These are phyloP conservation scores for Geotrichum phurueaensis DNA, from an alignment of 1,139 yeast species.

Conservation along the genomic window DNA sequence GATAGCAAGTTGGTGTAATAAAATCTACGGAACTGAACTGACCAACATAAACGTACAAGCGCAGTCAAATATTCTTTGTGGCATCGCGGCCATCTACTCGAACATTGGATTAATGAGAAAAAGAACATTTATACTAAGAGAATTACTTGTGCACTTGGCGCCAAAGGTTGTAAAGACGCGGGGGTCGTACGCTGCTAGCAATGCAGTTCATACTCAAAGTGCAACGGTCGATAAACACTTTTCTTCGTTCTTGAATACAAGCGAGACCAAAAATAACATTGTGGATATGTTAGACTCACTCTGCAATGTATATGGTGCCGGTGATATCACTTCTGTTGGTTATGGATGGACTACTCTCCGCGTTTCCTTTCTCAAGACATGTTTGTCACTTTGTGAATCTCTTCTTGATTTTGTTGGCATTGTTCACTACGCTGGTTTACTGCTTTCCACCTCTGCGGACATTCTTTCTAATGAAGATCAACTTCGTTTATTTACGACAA, in stretches of 20 bases:
- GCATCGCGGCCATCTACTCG: conserved; percentile 60
- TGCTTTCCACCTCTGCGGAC: conserved; percentile 51
- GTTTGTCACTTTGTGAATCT: conserved; percentile 50
- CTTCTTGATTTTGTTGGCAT: conserved; percentile 45
- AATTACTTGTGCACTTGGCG: conserved; percentile 48
- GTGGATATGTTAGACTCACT: conserved; percentile 31
- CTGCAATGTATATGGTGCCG: conserved; percentile 31
- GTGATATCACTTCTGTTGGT: conserved; percentile 29
- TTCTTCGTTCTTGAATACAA: conserved; percentile 17
- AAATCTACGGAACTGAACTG: conserved; percentile 46
- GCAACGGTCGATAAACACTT: conserved; percentile 5
- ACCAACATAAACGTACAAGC: conserved; percentile 38
- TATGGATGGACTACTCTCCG: conserved; percentile 56
- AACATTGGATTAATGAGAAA: conserved; percentile 61
- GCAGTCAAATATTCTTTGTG: conserved; percentile 48
- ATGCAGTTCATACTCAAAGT: conserved; percentile 21
- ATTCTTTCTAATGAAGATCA: conserved; percentile 50
- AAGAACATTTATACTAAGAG: conserved; percentile 61
- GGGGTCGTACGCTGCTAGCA: conserved; percentile 23
- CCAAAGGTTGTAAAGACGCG: conserved; percentile 38
- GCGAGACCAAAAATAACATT: conserved; percentile 23
- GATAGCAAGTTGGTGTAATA: conserved; percentile 36
- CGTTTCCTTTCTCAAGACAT: conserved; percentile 50
- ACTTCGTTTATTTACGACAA: conserved; percentile 28
- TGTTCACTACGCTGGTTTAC: conserved; percentile 44